phyloP scores from a whole-genome alignment of 306 rosid genomes.

The Castanea sativa region DNA sequence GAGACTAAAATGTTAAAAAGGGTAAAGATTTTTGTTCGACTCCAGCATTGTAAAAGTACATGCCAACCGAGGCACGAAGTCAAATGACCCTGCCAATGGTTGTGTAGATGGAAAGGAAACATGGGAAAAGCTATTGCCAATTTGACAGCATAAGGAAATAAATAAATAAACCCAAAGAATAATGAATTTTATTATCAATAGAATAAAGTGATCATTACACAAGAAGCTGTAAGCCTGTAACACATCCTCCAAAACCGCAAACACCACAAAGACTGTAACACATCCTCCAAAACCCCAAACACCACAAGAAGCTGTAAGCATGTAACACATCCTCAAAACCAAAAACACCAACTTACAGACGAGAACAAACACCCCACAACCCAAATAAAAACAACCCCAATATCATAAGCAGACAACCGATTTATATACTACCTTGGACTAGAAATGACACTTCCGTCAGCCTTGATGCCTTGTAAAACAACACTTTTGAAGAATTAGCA shows the following conservation, averaged over 20 bases:
- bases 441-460: conserved; percentile 23
- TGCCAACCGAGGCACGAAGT: too few species aligned
- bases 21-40: too few species aligned
- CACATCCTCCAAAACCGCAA: conserved; percentile 30
- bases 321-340: conserved; percentile 29
- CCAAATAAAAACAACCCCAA: conserved; percentile 26
- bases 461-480: conserved; percentile 27
- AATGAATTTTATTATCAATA: conserved; percentile 30
- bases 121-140: neutral
- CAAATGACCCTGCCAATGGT: too few species aligned
- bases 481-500: conserved; percentile 21
- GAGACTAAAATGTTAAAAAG: too few species aligned
- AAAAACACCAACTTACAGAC: conserved; percentile 33
- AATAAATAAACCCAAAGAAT: conserved; percentile 33
- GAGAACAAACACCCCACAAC: conserved; percentile 26
- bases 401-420: conserved; percentile 19
- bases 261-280: conserved; percentile 19
- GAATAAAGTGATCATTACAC: conserved; percentile 16
- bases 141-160: neutral
- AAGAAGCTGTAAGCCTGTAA: conserved; percentile 16
- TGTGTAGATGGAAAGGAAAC: too few species aligned
- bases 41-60: too few species aligned
- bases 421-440: conserved; percentile 27
- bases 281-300: conserved; percentile 30
- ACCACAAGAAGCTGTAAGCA: neutral